Base-by-base conservation (phyloP, 129 eudicot species). In the Rutidosis leptorrhynchoides region DNA sequence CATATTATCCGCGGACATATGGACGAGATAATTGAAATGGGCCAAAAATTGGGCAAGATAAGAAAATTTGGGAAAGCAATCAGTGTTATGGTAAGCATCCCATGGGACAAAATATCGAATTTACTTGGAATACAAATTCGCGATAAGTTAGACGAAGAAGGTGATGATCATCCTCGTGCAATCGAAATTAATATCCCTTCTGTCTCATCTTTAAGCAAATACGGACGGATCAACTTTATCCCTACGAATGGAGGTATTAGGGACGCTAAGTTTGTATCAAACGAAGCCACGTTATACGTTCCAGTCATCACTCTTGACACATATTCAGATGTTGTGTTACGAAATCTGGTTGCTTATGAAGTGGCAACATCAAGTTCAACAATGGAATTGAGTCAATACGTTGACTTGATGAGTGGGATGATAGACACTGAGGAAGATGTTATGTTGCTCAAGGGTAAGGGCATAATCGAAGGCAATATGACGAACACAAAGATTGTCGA, bases 331-430 rank as follows among this genome's bases (percentile, higher is more conserved):
- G 79, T 76, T 1, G 59, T 79, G 17, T 22, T 83, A 33, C 45
- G 88, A 58, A 83, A 79, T 58, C 20, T 79, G 64, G 80, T 79
- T 16, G 84, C 82, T 21, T 83, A 70, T 33, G 88, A 79, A 55
- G 60, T 57, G 6, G 68, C 67, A 9, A 62, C 49, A 8, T 24
- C 75, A 9, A 57, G 58, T 64, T 49, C 69, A 1, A 24, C 53
- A 4, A 32, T 30, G 69, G 72, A 64, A 29, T 45, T 70, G 40
- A 73, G 72, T 19, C 72, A 70, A 20, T 77, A 51, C 9, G 35
- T 75, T 1, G 83, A 79, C 10, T 58, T 83, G 20, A 71, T 83
- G 79, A 61, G 76, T 64, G 87, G 87, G 46, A 83, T 79, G 20
- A 58, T 71, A 23, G 83, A 82, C 46, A 73, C 77, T 0, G 70